These are phyloP conservation scores for Apiotrichum mycotoxinovorans DNA, from an alignment of 1,284 basidiomycete genomes.

Conservation along the genomic window DNA sequence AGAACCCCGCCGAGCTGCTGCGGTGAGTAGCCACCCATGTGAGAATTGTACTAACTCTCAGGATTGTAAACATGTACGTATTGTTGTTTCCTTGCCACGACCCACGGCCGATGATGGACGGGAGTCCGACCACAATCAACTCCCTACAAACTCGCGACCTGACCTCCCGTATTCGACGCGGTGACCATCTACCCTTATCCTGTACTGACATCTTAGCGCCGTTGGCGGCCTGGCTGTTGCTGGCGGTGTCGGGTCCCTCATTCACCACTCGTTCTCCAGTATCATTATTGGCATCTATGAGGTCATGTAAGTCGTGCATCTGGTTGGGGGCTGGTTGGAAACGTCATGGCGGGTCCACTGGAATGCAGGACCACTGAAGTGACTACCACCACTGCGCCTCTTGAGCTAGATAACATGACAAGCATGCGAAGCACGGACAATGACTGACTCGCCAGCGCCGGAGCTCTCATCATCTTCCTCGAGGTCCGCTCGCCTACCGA, in stretches of 20 bases:
- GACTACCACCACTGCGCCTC: too few species aligned
- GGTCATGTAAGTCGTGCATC: conserved; percentile 32
- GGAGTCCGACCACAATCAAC: too few species aligned
- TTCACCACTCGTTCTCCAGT: conserved; percentile 46
- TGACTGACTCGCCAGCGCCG: conserved; percentile 27
- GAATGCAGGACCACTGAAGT: too few species aligned
- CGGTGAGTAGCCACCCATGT: conserved; percentile 27
- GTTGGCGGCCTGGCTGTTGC: conserved; percentile 47
- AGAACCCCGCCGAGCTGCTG: conserved; percentile 48
- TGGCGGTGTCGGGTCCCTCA: conserved; percentile 45
- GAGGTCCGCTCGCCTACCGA: conserved; percentile 44
- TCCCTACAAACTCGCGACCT: too few species aligned
- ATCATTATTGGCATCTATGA: conserved; percentile 48
- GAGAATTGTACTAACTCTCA: conserved; percentile 7
- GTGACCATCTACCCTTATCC: too few species aligned
- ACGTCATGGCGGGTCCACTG: too few species aligned
- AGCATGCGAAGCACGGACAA: background rate
- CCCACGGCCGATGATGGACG: too few species aligned
- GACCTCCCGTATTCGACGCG: too few species aligned
- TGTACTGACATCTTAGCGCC: conserved; percentile 22
- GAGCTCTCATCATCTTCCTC: conserved; percentile 42
- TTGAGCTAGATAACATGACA: too few species aligned
- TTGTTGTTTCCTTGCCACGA: background rate
- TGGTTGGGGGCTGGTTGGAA: too few species aligned
- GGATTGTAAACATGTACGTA: conserved; percentile 47